Conservation (phyloP, 306 rosid genomes). For the Alnus glutinosa region DNA sequence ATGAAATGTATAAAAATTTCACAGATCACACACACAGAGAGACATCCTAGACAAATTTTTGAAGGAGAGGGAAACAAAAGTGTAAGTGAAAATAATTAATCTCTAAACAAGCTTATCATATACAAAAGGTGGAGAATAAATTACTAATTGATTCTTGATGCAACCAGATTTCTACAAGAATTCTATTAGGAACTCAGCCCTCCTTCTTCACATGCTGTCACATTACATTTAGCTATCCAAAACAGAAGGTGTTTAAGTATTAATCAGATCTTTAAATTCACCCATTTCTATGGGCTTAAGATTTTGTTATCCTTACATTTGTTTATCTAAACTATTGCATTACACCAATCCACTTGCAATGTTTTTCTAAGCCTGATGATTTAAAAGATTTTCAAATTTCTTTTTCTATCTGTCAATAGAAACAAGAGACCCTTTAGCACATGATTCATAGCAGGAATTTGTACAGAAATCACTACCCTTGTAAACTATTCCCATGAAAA, state of each 20-base stretch:
- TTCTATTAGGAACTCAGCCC: not conserved
- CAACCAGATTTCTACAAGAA: not conserved
- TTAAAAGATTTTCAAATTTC: not conserved
- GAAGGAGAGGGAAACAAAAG: not conserved
- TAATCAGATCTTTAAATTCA: too few species aligned
- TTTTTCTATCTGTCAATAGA: not conserved
- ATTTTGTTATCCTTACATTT: too few species aligned
- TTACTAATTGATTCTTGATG: not conserved
- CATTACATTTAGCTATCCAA: not conserved
- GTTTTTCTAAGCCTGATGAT: not conserved
- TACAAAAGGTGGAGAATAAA: too few species aligned
- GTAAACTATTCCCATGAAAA: not conserved
- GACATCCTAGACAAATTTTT: not conserved
- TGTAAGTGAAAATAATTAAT: not conserved
- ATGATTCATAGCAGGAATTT: not conserved
- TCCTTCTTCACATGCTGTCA: not conserved
- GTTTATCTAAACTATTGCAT: not conserved
- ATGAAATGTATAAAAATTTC: not conserved
- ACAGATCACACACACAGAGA: not conserved
- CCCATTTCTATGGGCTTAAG: too few species aligned
- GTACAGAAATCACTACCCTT: not conserved
- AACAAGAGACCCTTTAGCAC: too few species aligned
- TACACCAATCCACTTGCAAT: not conserved
- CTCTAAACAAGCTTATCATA: not conserved
- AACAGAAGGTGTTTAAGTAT: too few species aligned